Conservation (phyloP, 305 asterid genomes). For the Solanum hybrid region DNA sequence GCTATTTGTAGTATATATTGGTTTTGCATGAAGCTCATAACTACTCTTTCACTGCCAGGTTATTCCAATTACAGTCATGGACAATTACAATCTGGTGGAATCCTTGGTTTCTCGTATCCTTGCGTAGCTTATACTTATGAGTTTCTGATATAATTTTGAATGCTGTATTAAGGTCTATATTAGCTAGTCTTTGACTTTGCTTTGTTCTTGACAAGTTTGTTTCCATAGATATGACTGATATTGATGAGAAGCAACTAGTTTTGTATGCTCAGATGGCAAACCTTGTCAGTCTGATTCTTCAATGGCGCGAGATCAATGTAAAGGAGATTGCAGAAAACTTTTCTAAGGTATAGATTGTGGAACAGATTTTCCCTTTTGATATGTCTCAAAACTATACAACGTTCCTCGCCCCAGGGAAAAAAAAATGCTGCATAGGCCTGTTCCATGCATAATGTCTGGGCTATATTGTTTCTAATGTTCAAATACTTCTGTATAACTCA, state of each 20-base stretch:
- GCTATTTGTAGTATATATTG: not conserved
- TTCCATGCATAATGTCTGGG: not conserved
- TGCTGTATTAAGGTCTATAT: not conserved
- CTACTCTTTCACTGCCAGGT: constrained; percentile 40
- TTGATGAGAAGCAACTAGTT: constrained; percentile 64
- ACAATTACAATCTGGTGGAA: constrained; percentile 56
- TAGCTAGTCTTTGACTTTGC: not conserved
- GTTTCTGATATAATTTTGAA: not conserved
- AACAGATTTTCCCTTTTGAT: not conserved
- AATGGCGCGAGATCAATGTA: constrained; percentile 61
- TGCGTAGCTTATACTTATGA: not conserved
- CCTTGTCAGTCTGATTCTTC: constrained; percentile 76
- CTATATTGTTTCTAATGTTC: not conserved
- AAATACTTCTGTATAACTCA: not conserved
- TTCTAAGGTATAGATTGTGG: constrained; percentile 53
- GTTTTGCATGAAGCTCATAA: not conserved
- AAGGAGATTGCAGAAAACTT: constrained; percentile 72
- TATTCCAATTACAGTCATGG: constrained; percentile 46
- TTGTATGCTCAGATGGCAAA: constrained; percentile 94
- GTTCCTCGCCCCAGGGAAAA: not conserved
- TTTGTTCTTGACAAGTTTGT: constrained; percentile 29
- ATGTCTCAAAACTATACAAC: not conserved
- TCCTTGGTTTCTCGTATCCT: constrained; percentile 97
- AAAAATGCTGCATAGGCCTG: not conserved
- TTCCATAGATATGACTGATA: constrained; percentile 52